Base-by-base conservation (phyloP, 352 stramenopile species). In the Phytopythium aichiense region DNA sequence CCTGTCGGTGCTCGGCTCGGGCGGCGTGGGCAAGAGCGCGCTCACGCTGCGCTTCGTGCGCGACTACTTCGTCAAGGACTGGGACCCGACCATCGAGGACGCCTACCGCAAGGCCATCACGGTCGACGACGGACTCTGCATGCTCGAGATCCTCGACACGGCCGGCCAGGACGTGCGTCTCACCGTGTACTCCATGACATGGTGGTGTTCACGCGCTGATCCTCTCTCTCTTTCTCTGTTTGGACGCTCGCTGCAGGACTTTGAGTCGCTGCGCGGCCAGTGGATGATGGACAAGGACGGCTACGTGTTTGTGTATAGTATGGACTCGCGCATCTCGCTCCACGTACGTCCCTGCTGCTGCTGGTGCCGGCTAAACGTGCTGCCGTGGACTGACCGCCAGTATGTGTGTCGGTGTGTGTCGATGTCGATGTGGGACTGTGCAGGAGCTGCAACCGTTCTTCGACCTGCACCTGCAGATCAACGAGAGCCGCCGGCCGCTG, bases 11-110 rank as follows among this genome's bases (percentile, higher is more conserved):
- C 71, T 97, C 23, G 89, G 89, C 62, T 90, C 84, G 22, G 89
- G 89, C 52, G 89, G 89, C 49, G 89, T 97, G n/a, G 89, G 89
- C 69, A 97, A 97, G 62, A 96, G 86, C 60, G 89, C 89, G 45
- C 74, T 97, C 16, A 97, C 88, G 59, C 69, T 96, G 64, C 85
- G 89, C 43, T 97, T 97, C 60, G 87, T 96, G 57, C 76, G 87
- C 67, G 89, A 96, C 59, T 92, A 94, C 62, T 97, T 95, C 67
- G 87, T 96, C 33, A 88, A 92, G 50, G 88, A 97, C 68, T 97
- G 89, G 85, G 89, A 97, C 64, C 89, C 89, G 46, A 97, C 89
- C 2, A 95, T 97, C 59, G 89, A 97, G 63, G 89, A 97, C 67
- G 89, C 89, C 16, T 97, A 97, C 69, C 77, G 87, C 53, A 95